A percentile compares a stretch with the other conserved stretches of the same genome.
Evolutionary conservation across 257 asterid species (phyloP).

Genomic region (Solanum sejunctum): DNA sequence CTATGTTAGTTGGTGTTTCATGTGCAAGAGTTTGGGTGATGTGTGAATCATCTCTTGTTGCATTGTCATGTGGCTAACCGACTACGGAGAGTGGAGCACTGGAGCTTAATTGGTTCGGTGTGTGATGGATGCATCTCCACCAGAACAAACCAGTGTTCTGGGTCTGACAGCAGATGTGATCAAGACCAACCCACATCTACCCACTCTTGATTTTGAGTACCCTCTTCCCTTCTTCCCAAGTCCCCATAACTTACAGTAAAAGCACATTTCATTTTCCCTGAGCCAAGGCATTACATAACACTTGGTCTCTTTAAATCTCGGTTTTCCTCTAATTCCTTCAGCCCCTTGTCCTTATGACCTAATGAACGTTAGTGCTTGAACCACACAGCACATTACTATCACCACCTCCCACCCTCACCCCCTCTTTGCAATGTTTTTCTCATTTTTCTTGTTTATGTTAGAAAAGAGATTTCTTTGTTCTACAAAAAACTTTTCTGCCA

Average conservation of each 20-base stretch:
- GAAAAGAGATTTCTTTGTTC: background rate
- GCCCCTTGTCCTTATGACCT: background rate
- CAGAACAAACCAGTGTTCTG: background rate
- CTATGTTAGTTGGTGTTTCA: no score
- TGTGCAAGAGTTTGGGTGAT: no score
- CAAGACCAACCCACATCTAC: background rate
- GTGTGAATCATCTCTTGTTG: no score
- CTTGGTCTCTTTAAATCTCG: background rate
- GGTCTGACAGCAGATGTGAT: background rate
- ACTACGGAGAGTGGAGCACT: no score
- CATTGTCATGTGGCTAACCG: no score
- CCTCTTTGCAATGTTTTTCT: background rate
- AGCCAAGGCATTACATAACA: background rate
- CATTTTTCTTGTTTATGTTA: background rate
- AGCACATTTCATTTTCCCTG: background rate
- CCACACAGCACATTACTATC: background rate
- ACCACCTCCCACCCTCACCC: background rate
- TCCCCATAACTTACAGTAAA: background rate
- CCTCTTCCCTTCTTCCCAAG: background rate
- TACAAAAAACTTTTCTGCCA: background rate
- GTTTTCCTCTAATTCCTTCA: background rate
- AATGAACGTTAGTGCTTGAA: background rate
- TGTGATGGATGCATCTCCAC: background rate
- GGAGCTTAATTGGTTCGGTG: no score
- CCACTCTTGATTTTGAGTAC: background rate